Evolutionary conservation across 805 yeast species (phyloP).

Genomic region (Candida oleophila): DNA sequence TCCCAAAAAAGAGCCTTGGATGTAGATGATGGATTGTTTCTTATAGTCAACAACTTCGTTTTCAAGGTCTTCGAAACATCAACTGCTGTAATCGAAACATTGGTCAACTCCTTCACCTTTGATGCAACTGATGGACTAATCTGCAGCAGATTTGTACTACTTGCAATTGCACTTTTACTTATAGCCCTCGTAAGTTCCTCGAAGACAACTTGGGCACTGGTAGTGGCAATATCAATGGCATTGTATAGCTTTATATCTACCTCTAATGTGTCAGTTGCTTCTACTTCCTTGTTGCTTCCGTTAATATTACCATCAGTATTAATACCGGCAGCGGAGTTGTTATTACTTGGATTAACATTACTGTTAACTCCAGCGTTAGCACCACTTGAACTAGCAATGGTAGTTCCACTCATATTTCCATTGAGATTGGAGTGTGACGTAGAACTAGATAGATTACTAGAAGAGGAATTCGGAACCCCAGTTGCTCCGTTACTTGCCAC

Average conservation of each 20-base stretch:
- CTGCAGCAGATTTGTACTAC: slow-evolving; percentile 24
- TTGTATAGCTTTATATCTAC: slow-evolving; percentile 68
- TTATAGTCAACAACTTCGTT: slow-evolving; percentile 49
- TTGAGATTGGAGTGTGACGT: not conserved
- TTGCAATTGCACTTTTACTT: slow-evolving; percentile 58
- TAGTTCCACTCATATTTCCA: not conserved
- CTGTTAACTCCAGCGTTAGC: not conserved
- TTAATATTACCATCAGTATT: slow-evolving; percentile 1
- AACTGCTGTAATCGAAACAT: slow-evolving; percentile 74
- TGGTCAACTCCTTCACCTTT: slow-evolving; percentile 74
- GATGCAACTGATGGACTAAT: slow-evolving; percentile 48
- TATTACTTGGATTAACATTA: not conserved
- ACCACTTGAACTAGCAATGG: not conserved
- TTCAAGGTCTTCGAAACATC: slow-evolving; percentile 74
- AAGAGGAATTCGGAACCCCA: not conserved
- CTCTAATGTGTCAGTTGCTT: slow-evolving; percentile 37
- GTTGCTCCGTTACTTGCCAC: not conserved
- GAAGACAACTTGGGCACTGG: slow-evolving; percentile 74
- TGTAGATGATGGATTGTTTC: slow-evolving; percentile 44
- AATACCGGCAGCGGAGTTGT: not conserved
- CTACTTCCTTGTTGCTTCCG: not conserved
- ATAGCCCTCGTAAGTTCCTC: slow-evolving; percentile 70
- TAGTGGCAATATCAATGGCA: slow-evolving; percentile 60
- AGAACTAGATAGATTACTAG: not conserved
- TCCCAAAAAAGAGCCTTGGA: slow-evolving; percentile 78